Evolutionary conservation across 2,329 filamentous ascomycete species (phyloP), one percentile per base, ranked within the genome.

Genomic region (Zarea fungicola): DNA sequence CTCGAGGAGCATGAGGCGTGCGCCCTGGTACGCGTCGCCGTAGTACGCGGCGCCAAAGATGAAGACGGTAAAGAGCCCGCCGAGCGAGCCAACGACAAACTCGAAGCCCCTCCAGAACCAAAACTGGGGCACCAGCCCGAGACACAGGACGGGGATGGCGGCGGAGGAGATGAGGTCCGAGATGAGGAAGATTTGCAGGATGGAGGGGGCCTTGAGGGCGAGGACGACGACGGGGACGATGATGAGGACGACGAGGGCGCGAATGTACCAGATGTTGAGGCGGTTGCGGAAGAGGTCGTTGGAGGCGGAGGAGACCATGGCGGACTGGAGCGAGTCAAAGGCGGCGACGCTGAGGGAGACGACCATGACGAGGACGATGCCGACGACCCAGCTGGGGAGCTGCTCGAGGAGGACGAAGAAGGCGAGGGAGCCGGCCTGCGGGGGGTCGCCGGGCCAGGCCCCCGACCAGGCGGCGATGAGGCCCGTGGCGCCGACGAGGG

Each of bases 271-370:
- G 55, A 91, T 79, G 59, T 83, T 84, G 49, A 93, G 79, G 52
- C 78, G 80, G 74, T 93, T 93, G 58, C 87, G 83, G 76, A 92
- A 92, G 13, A 93, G 68, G 62, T 93, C 88, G 70, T 92, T 92
- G 56, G 85, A 89, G 13, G 84, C 85, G 0, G 85, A 87, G n/a
- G 85, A 89, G 7, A 92, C 84, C 84, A 93, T 90, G 56, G 88
- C 85, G 2, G 83, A 86, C 67, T 92, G 89, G 31, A 92, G 74
- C 53, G 79, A 85, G 71, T 93, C 88, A 55, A 93, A 92, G 0
- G 87, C 82, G 1, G 88, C 84, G 3, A 85, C 89, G 59, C 81
- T 87, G 45, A 93, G 77, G 9, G 81, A 80, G 26, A 91, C 80
- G 1, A 87, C 81, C 86, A 93, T 90, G 62, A 92, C 83, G 9